These are phyloP conservation scores for Podaxis sp. DNA, from an alignment of 768 basidiomycete species.

Conservation along the genomic window DNA sequence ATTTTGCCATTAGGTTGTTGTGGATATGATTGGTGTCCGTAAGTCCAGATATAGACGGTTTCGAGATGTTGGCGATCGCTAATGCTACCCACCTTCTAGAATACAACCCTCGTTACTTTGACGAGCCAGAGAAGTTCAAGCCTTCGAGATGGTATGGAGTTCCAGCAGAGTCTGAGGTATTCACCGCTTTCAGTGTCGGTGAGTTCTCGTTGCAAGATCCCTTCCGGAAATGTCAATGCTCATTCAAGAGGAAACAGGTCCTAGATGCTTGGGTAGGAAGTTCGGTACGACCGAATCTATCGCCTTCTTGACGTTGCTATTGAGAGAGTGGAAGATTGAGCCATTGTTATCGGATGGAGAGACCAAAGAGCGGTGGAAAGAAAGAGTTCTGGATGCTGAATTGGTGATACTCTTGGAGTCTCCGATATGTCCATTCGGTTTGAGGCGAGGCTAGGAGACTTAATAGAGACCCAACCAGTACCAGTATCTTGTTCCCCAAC, in stretches of 20 bases:
- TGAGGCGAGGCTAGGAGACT: conserved; percentile 22
- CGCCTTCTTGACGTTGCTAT: conserved; percentile 49
- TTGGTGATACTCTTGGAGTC: conserved; percentile 36
- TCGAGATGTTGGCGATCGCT: background rate
- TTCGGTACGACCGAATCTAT: conserved; percentile 56
- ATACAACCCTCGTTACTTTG: conserved; percentile 50
- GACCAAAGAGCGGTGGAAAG: conserved; percentile 38
- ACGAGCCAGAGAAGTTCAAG: conserved; percentile 45
- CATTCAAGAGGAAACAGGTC: conserved; percentile 30
- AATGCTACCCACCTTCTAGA: conserved; percentile 28
- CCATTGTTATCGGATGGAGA: conserved; percentile 40
- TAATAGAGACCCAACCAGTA: background rate
- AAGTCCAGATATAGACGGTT: conserved; percentile 22
- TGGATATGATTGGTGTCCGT: conserved; percentile 54
- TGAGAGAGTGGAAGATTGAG: conserved; percentile 54
- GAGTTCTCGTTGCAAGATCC: conserved; percentile 10
- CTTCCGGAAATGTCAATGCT: background rate
- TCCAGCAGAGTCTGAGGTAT: conserved; percentile 39
- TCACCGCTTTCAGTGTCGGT: conserved; percentile 51
- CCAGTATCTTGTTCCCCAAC: background rate
- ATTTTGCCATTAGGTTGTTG: conserved; percentile 29
- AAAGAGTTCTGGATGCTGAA: conserved; percentile 36
- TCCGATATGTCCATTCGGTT: conserved; percentile 33
- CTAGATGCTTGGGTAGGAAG: conserved; percentile 56
- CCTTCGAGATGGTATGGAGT: conserved; percentile 52